A percentile compares a stretch with the other conserved stretches of the same genome.
phyloP scores from a whole-genome alignment of 108 stramenopile genomes.

The Heterococcus sp. region DNA sequence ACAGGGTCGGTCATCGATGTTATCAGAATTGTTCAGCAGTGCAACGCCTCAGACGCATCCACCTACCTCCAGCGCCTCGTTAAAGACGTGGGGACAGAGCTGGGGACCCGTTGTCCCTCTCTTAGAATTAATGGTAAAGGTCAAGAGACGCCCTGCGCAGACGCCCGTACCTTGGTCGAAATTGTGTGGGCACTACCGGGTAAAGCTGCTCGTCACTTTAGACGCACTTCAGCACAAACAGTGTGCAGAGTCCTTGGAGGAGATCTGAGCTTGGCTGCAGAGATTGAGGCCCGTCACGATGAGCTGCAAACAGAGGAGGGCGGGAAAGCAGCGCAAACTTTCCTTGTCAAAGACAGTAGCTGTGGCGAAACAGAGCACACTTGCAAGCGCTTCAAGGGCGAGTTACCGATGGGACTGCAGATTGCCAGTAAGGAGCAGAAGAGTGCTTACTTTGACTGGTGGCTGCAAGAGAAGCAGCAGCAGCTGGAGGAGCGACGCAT shows the following conservation, averaged over 20 bases:
- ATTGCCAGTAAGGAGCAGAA: not conserved
- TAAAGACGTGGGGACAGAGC: not conserved
- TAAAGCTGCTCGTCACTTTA: not conserved
- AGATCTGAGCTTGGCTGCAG: not conserved
- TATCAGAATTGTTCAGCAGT: not conserved
- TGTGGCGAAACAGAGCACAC: too few relatives aligned
- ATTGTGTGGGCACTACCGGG: not conserved
- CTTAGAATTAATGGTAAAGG: constrained; percentile 3
- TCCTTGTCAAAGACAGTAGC: not conserved
- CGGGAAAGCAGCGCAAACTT: constrained; percentile 1
- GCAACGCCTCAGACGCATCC: not conserved
- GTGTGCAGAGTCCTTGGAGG: constrained; percentile 8
- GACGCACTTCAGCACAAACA: constrained; percentile 1
- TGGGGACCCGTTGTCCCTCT: not conserved
- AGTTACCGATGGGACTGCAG: not conserved
- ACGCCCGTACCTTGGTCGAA: constrained; percentile 2
- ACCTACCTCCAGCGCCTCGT: not conserved
- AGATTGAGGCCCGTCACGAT: constrained; percentile 1
- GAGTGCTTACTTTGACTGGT: not conserved
- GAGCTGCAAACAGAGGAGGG: not conserved
- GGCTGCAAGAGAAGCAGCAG: not conserved
- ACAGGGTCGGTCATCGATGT: not conserved
- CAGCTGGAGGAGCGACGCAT: not conserved
- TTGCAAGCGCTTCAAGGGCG: not conserved
- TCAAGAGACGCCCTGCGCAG: not conserved